Conservation (phyloP, 2,329 filamentous ascomycete species). For the Microdochium paspali region DNA sequence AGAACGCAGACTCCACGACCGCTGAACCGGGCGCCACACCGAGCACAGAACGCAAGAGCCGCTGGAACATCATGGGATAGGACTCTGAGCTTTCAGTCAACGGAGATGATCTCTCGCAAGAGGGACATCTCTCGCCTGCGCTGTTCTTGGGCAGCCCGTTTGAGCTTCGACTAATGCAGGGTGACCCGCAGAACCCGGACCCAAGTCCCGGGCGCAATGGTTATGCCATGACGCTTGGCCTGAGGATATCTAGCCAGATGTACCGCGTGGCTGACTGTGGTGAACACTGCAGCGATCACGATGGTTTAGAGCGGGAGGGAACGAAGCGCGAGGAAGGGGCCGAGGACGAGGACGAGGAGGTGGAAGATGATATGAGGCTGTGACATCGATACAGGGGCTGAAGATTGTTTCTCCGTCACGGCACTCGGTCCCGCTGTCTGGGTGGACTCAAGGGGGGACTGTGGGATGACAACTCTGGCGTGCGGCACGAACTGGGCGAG, state of each 20-base stretch:
- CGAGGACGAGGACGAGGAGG: background rate
- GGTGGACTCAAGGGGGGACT: no score
- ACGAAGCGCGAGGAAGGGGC: background rate
- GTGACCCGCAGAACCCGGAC: no score
- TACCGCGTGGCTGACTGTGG: no score
- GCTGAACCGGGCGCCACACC: background rate
- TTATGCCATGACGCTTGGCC: no score
- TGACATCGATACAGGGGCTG: no score
- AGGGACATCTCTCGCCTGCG: background rate
- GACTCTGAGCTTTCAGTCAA: background rate
- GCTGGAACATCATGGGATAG: background rate
- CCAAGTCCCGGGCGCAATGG: no score
- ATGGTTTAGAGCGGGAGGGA: background rate
- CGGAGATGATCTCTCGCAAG: background rate
- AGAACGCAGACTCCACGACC: background rate
- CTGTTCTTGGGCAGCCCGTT: background rate
- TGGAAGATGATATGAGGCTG: background rate
- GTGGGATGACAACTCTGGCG: no score
- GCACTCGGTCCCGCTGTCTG: background rate
- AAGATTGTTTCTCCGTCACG: background rate
- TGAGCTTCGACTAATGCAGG: no score
- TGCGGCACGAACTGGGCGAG: background rate
- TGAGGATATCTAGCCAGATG: slow-evolving; percentile 1
- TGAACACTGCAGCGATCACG: background rate
- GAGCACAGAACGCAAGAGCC: background rate